Evolutionary conservation across 2,329 filamentous ascomycete species (phyloP).

Genomic region (Monosporascus ibericus): DNA sequence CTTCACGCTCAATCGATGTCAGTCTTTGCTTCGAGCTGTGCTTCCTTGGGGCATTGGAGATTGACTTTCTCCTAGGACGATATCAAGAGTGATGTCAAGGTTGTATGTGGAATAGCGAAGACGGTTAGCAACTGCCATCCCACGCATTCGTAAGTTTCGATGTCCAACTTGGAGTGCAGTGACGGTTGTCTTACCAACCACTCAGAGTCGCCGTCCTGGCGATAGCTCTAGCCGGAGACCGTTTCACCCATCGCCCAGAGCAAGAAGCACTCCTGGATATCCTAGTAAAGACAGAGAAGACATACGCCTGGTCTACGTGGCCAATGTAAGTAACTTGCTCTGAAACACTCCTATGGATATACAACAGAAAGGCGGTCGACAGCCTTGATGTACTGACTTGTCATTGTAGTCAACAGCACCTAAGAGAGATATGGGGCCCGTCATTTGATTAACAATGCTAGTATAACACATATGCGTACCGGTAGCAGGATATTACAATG

Average conservation of each 20-base stretch:
- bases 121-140: slow-evolving; percentile 13
- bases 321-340: slow-evolving; percentile 1
- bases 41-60: background rate
- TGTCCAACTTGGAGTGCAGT: background rate
- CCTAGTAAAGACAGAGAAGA: slow-evolving; percentile 23
- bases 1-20: slow-evolving; percentile 3
- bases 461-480: background rate
- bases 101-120: slow-evolving; percentile 21
- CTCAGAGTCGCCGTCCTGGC: slow-evolving; percentile 16
- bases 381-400: background rate
- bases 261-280: slow-evolving; percentile 26
- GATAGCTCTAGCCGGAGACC: slow-evolving; percentile 27
- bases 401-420: background rate
- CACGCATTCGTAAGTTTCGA: slow-evolving; percentile 13
- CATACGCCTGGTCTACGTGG: slow-evolving; percentile 9
- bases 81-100: slow-evolving; percentile 16
- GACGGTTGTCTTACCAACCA: background rate
- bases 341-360: background rate
- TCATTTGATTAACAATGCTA: background rate
- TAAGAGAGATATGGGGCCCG: background rate
- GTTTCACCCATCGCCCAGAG: slow-evolving; percentile 24
- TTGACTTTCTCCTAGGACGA: slow-evolving; percentile 9
- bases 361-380: too few species aligned
- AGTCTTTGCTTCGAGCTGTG: slow-evolving; percentile 1
- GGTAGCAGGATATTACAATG: background rate